Evolutionary conservation across 768 basidiomycete species (phyloP).

Genomic region (Xerocomellus chrysenteron): DNA sequence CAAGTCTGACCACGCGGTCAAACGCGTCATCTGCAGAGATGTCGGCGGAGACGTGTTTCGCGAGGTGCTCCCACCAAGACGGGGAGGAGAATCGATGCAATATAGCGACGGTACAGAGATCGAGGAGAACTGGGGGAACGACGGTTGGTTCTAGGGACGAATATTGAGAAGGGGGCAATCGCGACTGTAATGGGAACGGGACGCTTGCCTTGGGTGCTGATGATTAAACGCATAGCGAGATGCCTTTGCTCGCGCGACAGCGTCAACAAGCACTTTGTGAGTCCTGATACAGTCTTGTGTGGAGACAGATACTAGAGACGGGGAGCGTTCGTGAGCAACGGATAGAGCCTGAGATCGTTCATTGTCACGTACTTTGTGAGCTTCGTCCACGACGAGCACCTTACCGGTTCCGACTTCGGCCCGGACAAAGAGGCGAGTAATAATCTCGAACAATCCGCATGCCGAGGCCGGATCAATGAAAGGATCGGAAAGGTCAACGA

Average conservation of each 20-base stretch:
- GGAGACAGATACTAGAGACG: slow-evolving; percentile 56
- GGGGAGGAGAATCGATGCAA: slow-evolving; percentile 75
- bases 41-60: slow-evolving; percentile 65
- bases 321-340: not conserved
- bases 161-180: not conserved
- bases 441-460: slow-evolving; percentile 69
- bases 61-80: slow-evolving; percentile 70
- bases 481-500: slow-evolving; percentile 71
- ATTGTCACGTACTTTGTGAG: slow-evolving; percentile 56
- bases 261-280: slow-evolving; percentile 57
- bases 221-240: slow-evolving; percentile 67
- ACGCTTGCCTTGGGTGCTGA: slow-evolving; percentile 66
- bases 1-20: slow-evolving; percentile 60
- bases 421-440: slow-evolving; percentile 63
- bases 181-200: not conserved
- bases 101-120: slow-evolving; percentile 64
- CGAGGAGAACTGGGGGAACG: slow-evolving; percentile 64
- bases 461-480: slow-evolving; percentile 69
- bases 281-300: slow-evolving; percentile 43
- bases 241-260: slow-evolving; percentile 71
- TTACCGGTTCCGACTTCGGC: slow-evolving; percentile 62
- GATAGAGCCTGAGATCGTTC: not conserved
- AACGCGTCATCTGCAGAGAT: slow-evolving; percentile 60
- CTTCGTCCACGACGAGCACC: slow-evolving; percentile 71
- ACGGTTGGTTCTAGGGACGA: slow-evolving; percentile 62